These are phyloP conservation scores for Scorias spongiosa DNA, from an alignment of 2,329 filamentous ascomycete genomes.

Conservation along the genomic window DNA sequence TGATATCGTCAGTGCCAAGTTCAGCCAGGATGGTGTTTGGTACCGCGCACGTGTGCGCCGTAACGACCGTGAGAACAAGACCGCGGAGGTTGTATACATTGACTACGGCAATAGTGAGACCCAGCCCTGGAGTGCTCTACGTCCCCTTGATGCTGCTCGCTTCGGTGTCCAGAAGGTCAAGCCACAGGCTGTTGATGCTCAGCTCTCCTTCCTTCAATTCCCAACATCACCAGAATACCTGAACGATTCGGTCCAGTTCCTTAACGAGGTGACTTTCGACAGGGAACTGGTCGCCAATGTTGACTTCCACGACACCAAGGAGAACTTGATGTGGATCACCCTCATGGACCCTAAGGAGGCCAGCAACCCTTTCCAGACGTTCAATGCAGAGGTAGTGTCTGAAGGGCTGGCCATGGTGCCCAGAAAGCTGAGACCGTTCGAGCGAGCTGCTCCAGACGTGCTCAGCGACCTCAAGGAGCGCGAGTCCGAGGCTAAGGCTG, in stretches of 20 bases:
- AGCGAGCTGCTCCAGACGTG: conserved; percentile 58
- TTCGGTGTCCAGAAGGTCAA: conserved; percentile 73
- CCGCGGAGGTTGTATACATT: conserved; percentile 81
- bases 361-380: conserved; percentile 34
- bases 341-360: conserved; percentile 61
- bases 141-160: conserved; percentile 61
- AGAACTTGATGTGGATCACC: conserved; percentile 67
- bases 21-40: conserved; percentile 80
- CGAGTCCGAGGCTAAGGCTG: conserved; percentile 64
- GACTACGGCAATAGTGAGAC: conserved; percentile 94
- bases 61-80: conserved; percentile 81
- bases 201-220: conserved; percentile 78
- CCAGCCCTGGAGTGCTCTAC: conserved; percentile 69
- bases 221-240: conserved; percentile 73
- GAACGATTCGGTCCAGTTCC: conserved; percentile 58
- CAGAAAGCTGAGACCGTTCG: conserved; percentile 82
- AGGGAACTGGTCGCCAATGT: conserved; percentile 79
- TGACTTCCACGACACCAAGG: conserved; percentile 64
- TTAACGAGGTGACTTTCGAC: conserved; percentile 55
- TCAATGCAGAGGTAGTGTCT: conserved; percentile 76
- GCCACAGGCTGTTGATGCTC: conserved; percentile 73
- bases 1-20: conserved; percentile 81
- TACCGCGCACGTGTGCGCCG: conserved; percentile 83
- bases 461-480: conserved; percentile 57
- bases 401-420: conserved; percentile 85